phyloP scores from a whole-genome alignment of 805 yeast genomes.

The Tetrapisispora fleetii region DNA sequence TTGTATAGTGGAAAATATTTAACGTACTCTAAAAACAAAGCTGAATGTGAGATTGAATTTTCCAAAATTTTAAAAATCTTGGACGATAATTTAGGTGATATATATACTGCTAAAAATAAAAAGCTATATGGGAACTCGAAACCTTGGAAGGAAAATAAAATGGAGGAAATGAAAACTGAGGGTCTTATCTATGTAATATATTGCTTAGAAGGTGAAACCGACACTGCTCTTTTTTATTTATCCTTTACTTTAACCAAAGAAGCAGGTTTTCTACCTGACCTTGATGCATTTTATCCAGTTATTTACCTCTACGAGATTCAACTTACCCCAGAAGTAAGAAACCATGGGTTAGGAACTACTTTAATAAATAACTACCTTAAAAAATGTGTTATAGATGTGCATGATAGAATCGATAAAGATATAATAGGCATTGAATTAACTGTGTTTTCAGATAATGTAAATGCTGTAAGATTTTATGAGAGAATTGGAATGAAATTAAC shows the following conservation, averaged over 20 bases:
- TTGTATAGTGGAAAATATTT: background rate
- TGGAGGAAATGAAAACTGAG: slow-evolving; percentile 20
- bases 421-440: slow-evolving; percentile 20
- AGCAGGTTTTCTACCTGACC: slow-evolving; percentile 6
- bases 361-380: slow-evolving; percentile 5
- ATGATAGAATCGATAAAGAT: background rate
- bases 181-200: slow-evolving; percentile 23
- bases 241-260: slow-evolving; percentile 25
- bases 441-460: slow-evolving; percentile 21
- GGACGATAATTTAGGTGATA: slow-evolving; percentile 18
- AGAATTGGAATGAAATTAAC: slow-evolving; percentile 14
- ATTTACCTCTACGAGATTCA: slow-evolving; percentile 28
- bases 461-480: slow-evolving; percentile 18
- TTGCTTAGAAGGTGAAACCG: slow-evolving; percentile 3
- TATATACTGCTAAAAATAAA: slow-evolving; percentile 11
- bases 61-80: slow-evolving; percentile 8
- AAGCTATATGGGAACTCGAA: slow-evolving; percentile 14
- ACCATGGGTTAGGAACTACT: slow-evolving; percentile 15
- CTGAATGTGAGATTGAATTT: background rate
- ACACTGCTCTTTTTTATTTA: slow-evolving; percentile 10
- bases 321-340: slow-evolving; percentile 8
- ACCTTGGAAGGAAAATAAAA: slow-evolving; percentile 21
- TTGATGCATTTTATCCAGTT: slow-evolving; percentile 6
- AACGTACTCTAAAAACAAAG: background rate
- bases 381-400: background rate